phyloP scores from a whole-genome alignment of 768 basidiomycete genomes.

The Leccinellum luteum region DNA sequence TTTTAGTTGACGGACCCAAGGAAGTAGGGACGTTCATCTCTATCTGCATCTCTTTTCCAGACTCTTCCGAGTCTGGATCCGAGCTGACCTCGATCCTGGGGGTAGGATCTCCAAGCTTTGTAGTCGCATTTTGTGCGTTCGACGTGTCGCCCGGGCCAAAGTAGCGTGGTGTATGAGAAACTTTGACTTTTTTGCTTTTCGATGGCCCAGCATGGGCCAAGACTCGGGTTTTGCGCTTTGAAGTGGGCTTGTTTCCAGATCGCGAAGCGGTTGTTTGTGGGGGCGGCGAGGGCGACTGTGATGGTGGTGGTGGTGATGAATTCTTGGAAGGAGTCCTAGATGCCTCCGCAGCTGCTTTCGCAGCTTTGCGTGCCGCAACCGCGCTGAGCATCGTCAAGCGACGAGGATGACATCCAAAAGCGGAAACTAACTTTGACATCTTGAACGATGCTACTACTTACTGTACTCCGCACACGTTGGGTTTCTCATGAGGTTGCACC shows the following conservation, averaged over 20 bases:
- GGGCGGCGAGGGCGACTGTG: slow-evolving; percentile 9
- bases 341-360: slow-evolving; percentile 34
- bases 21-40: slow-evolving; percentile 15
- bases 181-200: slow-evolving; percentile 30
- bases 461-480: not conserved
- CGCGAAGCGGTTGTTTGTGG: slow-evolving; percentile 5
- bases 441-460: not conserved
- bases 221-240: slow-evolving; percentile 46
- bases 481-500: not conserved
- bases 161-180: slow-evolving; percentile 32
- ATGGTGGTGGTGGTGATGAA: slow-evolving; percentile 5
- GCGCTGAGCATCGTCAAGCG: slow-evolving; percentile 59
- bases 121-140: slow-evolving; percentile 20
- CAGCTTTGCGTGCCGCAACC: slow-evolving; percentile 67
- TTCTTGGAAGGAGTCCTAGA: slow-evolving; percentile 15
- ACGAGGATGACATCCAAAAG: not conserved
- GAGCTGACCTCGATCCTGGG: slow-evolving; percentile 37
- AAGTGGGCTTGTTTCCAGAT: slow-evolving; percentile 21
- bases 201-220: slow-evolving; percentile 19
- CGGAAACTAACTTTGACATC: not conserved
- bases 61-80: slow-evolving; percentile 23
- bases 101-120: slow-evolving; percentile 30
- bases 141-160: slow-evolving; percentile 36
- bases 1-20: slow-evolving; percentile 12
- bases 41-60: slow-evolving; percentile 25